phyloP scores from a whole-genome alignment of 148 eudicot species.

The Vaccinium corymbosum region DNA sequence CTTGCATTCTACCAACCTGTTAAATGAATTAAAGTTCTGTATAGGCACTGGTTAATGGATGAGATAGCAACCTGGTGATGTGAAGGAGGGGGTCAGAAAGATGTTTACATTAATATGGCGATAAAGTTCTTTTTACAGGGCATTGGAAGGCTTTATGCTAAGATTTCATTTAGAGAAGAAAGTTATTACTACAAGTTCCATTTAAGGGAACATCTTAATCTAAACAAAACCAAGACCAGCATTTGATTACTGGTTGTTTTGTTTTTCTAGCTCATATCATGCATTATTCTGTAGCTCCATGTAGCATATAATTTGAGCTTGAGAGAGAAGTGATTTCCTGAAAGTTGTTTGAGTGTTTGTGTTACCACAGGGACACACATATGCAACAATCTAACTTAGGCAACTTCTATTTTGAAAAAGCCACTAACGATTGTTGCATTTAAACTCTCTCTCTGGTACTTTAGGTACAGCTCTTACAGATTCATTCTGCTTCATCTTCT shows the following conservation, averaged over 20 bases:
- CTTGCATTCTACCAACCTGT: neutral
- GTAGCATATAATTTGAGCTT: neutral
- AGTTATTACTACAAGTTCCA: neutral
- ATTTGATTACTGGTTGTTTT: neutral
- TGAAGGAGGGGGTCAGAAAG: neutral
- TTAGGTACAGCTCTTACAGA: too few relatives aligned
- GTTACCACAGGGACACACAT: neutral
- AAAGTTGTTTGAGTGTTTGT: neutral
- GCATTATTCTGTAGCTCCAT: neutral
- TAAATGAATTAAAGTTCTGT: neutral
- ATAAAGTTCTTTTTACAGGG: neutral
- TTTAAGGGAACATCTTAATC: neutral
- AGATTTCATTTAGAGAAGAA: neutral
- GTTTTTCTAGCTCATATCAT: neutral
- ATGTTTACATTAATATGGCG: neutral
- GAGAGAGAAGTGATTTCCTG: neutral
- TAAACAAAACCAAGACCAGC: neutral
- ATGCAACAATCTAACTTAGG: neutral
- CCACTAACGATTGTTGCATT: neutral
- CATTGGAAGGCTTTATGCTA: neutral
- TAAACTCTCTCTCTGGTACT: neutral
- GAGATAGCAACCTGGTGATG: neutral
- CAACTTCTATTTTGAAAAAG: neutral
- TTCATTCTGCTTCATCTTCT: too few relatives aligned
- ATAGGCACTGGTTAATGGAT: neutral